A percentile compares a stretch with the other conserved stretches of the same genome.
phyloP scores from a whole-genome alignment of 2,329 filamentous ascomycete species.

The Cladosporium sp. region DNA sequence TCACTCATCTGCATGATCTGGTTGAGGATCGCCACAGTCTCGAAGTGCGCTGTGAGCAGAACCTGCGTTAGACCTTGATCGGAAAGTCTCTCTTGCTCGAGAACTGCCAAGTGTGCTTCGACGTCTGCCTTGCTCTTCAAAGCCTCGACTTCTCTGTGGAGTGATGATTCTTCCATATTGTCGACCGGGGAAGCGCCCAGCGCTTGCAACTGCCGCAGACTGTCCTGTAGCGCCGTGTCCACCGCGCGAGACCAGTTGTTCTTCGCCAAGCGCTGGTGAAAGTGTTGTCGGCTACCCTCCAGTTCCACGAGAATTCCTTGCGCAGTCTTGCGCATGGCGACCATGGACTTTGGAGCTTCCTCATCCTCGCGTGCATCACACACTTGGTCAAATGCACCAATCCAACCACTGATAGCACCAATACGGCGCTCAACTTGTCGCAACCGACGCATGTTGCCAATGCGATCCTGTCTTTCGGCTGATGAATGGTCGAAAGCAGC shows the following conservation, averaged over 20 bases:
- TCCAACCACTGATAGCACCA: conserved; percentile 83
- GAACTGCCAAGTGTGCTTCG: conserved; percentile 72
- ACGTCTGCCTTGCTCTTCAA: conserved; percentile 80
- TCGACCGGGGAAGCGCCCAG: conserved; percentile 65
- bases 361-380: conserved; percentile 72
- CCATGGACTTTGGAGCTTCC: conserved; percentile 64
- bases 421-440: conserved; percentile 83
- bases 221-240: conserved; percentile 84
- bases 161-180: conserved; percentile 61
- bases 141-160: conserved; percentile 81
- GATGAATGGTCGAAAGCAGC: conserved; percentile 79
- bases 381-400: conserved; percentile 83
- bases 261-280: conserved; percentile 79
- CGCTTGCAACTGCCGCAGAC: conserved; percentile 72
- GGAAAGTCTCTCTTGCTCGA: conserved; percentile 80
- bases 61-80: conserved; percentile 79
- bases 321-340: conserved; percentile 80
- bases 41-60: conserved; percentile 86
- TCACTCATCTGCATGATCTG: conserved; percentile 81
- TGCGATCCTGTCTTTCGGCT: conserved; percentile 74
- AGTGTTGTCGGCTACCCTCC: conserved; percentile 85
- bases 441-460: conserved; percentile 76
- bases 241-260: conserved; percentile 84
- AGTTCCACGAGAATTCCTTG: conserved; percentile 85
- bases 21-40: conserved; percentile 79